Conservation (phyloP, 2,329 filamentous ascomycete species). For the Cadophora malorum region DNA sequence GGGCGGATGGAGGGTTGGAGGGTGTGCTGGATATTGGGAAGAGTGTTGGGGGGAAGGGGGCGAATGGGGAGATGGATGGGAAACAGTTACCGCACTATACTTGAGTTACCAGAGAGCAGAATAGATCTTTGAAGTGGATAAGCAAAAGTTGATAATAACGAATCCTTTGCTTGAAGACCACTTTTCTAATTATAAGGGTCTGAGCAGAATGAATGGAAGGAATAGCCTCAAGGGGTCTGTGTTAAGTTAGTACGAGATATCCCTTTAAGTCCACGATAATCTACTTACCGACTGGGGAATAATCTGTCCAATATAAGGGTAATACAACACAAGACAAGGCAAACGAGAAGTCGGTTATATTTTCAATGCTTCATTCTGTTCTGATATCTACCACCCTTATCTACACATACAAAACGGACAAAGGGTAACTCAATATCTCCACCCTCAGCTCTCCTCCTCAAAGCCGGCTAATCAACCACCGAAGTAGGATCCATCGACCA, state of each 20-base stretch:
- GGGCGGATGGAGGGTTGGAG: slow-evolving; percentile 28
- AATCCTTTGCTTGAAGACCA: too few species aligned
- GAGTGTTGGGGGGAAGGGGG: slow-evolving; percentile 32
- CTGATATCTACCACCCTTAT: slow-evolving; percentile 28
- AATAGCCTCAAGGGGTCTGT: too few species aligned
- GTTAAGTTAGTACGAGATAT: too few species aligned
- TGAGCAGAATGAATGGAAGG: too few species aligned
- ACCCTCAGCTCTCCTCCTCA: slow-evolving; percentile 27
- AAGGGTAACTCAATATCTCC: slow-evolving; percentile 2
- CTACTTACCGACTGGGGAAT: too few species aligned
- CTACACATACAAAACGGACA: slow-evolving; percentile 30
- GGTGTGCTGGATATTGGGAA: slow-evolving; percentile 28
- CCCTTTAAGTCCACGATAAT: too few species aligned
- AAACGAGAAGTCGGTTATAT: not conserved
- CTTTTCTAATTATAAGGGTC: too few species aligned
- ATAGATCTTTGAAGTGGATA: not conserved
- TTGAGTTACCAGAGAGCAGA: slow-evolving; percentile 4
- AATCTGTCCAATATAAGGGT: too few species aligned
- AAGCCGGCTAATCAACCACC: slow-evolving; percentile 33
- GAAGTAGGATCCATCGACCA: slow-evolving; percentile 30
- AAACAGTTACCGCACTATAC: slow-evolving; percentile 32
- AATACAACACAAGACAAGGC: too few species aligned
- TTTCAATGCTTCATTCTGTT: slow-evolving; percentile 16
- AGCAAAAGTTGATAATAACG: too few species aligned
- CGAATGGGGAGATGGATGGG: slow-evolving; percentile 25